Conservation (phyloP, 495 filamentous ascomycete species). For the Aspergillus saccharolyticus region DNA sequence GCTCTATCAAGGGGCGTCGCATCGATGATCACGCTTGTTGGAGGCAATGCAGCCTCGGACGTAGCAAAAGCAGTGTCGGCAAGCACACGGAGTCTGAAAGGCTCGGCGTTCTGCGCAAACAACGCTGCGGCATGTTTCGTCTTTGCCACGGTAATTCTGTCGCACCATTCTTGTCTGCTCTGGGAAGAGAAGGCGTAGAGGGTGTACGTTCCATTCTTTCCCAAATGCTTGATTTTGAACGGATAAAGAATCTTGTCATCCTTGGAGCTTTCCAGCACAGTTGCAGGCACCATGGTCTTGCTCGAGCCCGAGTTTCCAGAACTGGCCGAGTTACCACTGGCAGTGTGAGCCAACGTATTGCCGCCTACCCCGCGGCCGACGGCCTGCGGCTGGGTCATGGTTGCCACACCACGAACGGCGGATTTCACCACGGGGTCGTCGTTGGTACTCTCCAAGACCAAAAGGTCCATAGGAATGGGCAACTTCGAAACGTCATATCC, state of each 20-base stretch:
- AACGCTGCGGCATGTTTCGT: slow-evolving; percentile 84
- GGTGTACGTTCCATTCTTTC: slow-evolving; percentile 73
- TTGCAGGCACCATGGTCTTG: slow-evolving; percentile 46
- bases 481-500: slow-evolving; percentile 93
- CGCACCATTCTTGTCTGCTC: slow-evolving; percentile 82
- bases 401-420: slow-evolving; percentile 66
- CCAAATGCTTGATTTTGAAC: slow-evolving; percentile 96
- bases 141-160: slow-evolving; percentile 90
- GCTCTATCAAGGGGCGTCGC: slow-evolving; percentile 90
- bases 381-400: slow-evolving; percentile 48
- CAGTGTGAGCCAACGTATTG: slow-evolving; percentile 58
- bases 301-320: slow-evolving; percentile 25
- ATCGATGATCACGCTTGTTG: slow-evolving; percentile 62
- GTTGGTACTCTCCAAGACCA: slow-evolving; percentile 84
- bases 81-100: slow-evolving; percentile 86
- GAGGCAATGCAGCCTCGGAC: slow-evolving; percentile 52
- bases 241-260: slow-evolving; percentile 87
- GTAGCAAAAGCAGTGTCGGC: slow-evolving; percentile 88
- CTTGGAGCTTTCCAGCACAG: slow-evolving; percentile 48
- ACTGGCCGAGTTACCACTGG: slow-evolving; percentile 49
- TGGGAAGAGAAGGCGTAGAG: slow-evolving; percentile 73
- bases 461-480: slow-evolving; percentile 94
- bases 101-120: slow-evolving; percentile 90
- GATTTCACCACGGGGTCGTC: slow-evolving; percentile 89
- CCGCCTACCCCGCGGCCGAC: slow-evolving; percentile 43